Evolutionary conservation across 345 rosid genomes (phyloP).

Genomic region (Passiflora organensis): DNA sequence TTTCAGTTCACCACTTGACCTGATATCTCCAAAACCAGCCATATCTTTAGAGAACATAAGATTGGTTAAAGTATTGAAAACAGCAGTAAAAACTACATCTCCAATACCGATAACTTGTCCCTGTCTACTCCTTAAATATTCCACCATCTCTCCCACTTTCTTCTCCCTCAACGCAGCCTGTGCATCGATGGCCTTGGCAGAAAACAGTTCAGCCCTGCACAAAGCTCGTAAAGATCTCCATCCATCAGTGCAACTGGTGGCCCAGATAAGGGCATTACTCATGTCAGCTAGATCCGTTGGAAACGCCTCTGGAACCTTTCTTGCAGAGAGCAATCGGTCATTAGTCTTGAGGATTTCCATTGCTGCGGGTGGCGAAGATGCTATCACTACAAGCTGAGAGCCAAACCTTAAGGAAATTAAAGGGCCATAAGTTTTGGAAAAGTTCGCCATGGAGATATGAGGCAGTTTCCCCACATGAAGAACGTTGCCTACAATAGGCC

Average conservation of each 20-base stretch:
- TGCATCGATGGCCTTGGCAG: conserved; percentile 1
- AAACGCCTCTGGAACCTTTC: conserved; percentile 2
- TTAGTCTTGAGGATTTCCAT: conserved; percentile 24
- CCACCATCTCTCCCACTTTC: conserved; percentile 3
- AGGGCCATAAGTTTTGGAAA: too few species aligned
- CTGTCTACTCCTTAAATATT: conserved; percentile 4
- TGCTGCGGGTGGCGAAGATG: conserved; percentile 18
- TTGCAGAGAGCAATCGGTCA: conserved; percentile 20
- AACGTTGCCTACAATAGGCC: too few species aligned
- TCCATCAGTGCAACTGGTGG: conserved; percentile 8
- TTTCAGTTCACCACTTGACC: background rate
- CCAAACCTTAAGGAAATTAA: conserved; percentile 23
- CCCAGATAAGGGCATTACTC: conserved; percentile 6
- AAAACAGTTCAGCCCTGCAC: conserved; percentile 12
- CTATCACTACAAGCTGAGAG: conserved; percentile 19
- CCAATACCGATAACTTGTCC: conserved; percentile 8
- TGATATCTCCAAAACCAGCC: background rate
- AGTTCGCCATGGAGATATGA: too few species aligned
- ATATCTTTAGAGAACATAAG: conserved; percentile 1
- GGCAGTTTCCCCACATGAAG: too few species aligned
- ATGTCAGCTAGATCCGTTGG: conserved; percentile 1
- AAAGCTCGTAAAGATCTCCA: too few species aligned
- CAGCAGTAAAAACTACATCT: background rate
- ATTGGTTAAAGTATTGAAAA: conserved; percentile 1
- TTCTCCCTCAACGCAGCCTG: conserved; percentile 11